Evolutionary conservation across 2,329 filamentous ascomycete genomes (phyloP), one percentile per base, ranked within the genome.

Genomic region (Talaromyces albobiverticillius): DNA sequence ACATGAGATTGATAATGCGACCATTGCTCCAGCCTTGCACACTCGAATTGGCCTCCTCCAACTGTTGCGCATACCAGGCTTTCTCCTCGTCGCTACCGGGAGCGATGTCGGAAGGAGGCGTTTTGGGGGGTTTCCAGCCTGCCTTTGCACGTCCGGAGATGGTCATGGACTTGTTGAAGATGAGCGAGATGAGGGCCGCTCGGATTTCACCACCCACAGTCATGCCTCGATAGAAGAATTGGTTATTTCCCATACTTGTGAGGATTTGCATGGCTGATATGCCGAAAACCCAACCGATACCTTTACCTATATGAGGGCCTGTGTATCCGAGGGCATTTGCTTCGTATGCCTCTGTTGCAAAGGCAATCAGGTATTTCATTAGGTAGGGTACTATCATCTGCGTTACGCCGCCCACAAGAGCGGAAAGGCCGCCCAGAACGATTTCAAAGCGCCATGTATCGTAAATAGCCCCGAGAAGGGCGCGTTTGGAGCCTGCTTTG

Each of bases 161-260:
- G 38, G 84, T 84, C 85, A 95, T 90, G 4, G 89, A 84, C 70
- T 96, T 96, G 68, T 93, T 89, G 64, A 94, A 96, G 56, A 96
- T 90, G 57, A 91, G 74, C 23, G 87, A 82, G 61, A 95, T 95
- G 43, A 96, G 75, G 1, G 89, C 86, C 3, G 85, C 89, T 68
- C 91, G 82, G 5, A 82, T 75, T 74, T 95, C 85, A 1, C 90
- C 92, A 59, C 91, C 91, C 38, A 93, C 82, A 74, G 92, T 85
- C 89, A 95, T 95, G 43, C 91, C 90, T 32, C 85, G 83, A 65
- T 92, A 96, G 67, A 96, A 87, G 74, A 95, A 95, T 66, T 96
- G 91, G 66, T 91, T 93, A 3, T 85, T 89, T n/a, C 83, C 82
- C 61, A 94, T 67, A 67, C 87, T 91, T 70, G 93, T 89, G 13